Evolutionary conservation across 73 alveolate genomes (phyloP).

Genomic region (Stentor coeruleus): DNA sequence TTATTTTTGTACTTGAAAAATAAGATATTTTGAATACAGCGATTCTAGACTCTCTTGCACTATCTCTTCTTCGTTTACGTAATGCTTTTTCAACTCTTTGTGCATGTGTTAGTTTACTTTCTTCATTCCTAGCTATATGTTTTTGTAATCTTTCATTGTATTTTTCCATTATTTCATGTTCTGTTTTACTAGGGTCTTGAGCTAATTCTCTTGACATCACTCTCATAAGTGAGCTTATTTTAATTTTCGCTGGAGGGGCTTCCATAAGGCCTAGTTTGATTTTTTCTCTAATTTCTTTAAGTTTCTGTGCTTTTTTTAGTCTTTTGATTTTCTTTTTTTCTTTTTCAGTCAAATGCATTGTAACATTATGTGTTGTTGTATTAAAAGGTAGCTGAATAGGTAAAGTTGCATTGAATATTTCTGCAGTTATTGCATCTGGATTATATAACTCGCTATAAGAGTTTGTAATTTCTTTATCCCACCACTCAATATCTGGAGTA

Average conservation of each 20-base stretch:
- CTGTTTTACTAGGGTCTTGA: slow-evolving; percentile 80
- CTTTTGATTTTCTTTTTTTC: slow-evolving; percentile 76
- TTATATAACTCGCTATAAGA: slow-evolving; percentile 24
- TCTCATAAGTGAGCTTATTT: slow-evolving; percentile 68
- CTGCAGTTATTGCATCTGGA: slow-evolving; percentile 46
- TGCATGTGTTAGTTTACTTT: slow-evolving; percentile 71
- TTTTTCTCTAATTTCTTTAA: slow-evolving; percentile 80
- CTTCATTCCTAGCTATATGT: slow-evolving; percentile 69
- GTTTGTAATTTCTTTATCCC: slow-evolving; percentile 60
- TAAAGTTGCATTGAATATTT: slow-evolving; percentile 48
- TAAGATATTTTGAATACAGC: slow-evolving; percentile 70
- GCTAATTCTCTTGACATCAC: slow-evolving; percentile 76
- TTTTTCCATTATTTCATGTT: slow-evolving; percentile 61
- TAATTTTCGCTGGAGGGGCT: slow-evolving; percentile 87
- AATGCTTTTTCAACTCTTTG: slow-evolving; percentile 73
- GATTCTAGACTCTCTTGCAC: slow-evolving; percentile 63
- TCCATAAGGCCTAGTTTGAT: slow-evolving; percentile 71
- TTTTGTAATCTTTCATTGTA: slow-evolving; percentile 60
- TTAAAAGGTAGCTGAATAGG: slow-evolving; percentile 65
- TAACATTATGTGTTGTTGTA: slow-evolving; percentile 55
- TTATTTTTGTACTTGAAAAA: slow-evolving; percentile 43
- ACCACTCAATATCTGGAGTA: slow-evolving; percentile 85
- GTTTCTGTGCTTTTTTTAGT: slow-evolving; percentile 57
- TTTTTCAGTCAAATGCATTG: slow-evolving; percentile 65
- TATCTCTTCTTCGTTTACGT: slow-evolving; percentile 71